Conservation (phyloP, 805 yeast species). For the Yamadazyma kitorensis region DNA sequence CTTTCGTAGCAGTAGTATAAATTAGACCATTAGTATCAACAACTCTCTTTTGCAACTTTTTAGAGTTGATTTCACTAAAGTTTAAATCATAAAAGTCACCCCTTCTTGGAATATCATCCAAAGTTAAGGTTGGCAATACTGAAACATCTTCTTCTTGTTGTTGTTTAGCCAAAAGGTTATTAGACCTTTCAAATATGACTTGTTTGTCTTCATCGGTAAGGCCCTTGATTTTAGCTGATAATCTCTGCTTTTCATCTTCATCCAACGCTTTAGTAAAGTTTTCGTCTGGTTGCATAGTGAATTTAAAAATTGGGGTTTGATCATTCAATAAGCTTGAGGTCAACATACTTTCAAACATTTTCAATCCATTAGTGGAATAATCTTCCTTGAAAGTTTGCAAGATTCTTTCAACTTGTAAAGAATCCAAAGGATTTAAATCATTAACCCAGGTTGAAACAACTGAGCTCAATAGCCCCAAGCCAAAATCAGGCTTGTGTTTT, state of each 20-base stretch:
- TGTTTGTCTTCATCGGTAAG: constrained; percentile 57
- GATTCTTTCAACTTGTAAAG: constrained; percentile 62
- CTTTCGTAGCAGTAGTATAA: constrained; percentile 67
- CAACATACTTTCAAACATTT: constrained; percentile 59
- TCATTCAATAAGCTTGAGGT: constrained; percentile 48
- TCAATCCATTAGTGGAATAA: constrained; percentile 45
- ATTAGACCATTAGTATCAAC: constrained; percentile 79
- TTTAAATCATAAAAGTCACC: constrained; percentile 39
- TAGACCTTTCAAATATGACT: constrained; percentile 58
- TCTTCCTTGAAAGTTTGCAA: constrained; percentile 61
- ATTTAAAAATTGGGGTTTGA: constrained; percentile 56
- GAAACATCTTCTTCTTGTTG: constrained; percentile 68
- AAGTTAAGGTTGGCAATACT: constrained; percentile 73
- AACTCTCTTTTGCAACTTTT: constrained; percentile 44
- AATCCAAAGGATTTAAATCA: constrained; percentile 69
- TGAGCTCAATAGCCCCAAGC: constrained; percentile 70
- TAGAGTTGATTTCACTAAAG: constrained; percentile 27
- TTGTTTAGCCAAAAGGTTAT: constrained; percentile 60
- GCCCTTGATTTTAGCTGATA: constrained; percentile 39
- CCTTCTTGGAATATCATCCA: constrained; percentile 65
- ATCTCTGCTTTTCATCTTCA: constrained; percentile 54
- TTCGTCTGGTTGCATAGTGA: constrained; percentile 70
- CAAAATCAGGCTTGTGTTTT: constrained; percentile 88
- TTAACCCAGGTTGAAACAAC: constrained; percentile 86
- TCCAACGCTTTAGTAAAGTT: constrained; percentile 49